These are phyloP conservation scores for Blastobotrys capitulatus DNA, from an alignment of 1,139 yeast genomes.

Conservation along the genomic window DNA sequence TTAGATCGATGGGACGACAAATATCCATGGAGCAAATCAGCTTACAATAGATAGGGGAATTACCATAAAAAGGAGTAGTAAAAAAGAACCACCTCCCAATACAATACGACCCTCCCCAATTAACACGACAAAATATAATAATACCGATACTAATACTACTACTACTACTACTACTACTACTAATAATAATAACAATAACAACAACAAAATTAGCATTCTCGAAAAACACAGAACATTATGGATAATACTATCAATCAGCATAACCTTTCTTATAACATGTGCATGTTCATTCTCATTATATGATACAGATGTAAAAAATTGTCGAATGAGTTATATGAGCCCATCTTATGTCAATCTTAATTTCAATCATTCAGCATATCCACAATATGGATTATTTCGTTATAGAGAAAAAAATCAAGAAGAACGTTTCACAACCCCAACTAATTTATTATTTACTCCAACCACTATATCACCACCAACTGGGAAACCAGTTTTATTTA, in stretches of 20 bases:
- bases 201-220: background rate
- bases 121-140: too few species aligned
- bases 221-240: background rate
- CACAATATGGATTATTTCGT: constrained; percentile 68
- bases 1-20: background rate
- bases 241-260: constrained; percentile 7
- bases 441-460: constrained; percentile 15
- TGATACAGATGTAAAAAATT: constrained; percentile 19
- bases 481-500: constrained; percentile 85
- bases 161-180: background rate
- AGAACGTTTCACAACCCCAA: constrained; percentile 18
- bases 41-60: background rate
- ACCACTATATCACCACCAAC: constrained; percentile 32
- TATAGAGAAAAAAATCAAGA: constrained; percentile 39
- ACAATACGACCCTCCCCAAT: background rate
- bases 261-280: constrained; percentile 12
- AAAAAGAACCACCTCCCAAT: background rate
- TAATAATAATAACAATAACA: background rate
- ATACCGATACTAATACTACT: background rate
- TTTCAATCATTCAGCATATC: constrained; percentile 60
- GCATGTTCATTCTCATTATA: constrained; percentile 13
- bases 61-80: too few species aligned
- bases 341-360: constrained; percentile 72
- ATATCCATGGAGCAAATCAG: background rate
- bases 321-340: constrained; percentile 28